Conservation (phyloP, 208 protist genomes). For the Crithidia fasciculata region DNA sequence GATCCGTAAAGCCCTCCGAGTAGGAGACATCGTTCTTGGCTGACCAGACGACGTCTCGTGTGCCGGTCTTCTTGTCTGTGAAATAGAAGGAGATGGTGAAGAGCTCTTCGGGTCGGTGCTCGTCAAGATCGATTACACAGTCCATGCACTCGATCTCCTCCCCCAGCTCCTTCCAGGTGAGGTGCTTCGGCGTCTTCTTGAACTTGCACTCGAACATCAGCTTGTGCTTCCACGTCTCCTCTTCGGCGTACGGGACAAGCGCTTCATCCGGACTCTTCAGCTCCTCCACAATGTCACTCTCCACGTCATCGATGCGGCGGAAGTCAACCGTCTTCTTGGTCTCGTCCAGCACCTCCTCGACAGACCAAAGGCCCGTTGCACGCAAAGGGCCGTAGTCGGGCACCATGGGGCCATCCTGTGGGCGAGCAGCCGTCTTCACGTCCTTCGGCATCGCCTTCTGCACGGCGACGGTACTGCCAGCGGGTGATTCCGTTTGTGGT, state of each 20-base stretch:
- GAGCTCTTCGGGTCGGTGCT: conserved; percentile 88
- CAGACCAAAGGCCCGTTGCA: conserved; percentile 75
- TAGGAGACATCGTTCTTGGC: conserved; percentile 84
- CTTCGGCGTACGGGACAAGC: conserved; percentile 75
- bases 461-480: background rate
- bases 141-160: conserved; percentile 92
- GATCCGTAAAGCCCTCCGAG: conserved; percentile 87
- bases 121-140: conserved; percentile 86
- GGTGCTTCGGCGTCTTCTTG: conserved; percentile 85
- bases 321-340: conserved; percentile 82
- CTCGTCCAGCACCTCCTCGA: conserved; percentile 79
- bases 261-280: conserved; percentile 65
- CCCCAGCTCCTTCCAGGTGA: conserved; percentile 88
- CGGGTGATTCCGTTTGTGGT: background rate
- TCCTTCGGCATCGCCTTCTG: background rate
- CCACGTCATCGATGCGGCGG: conserved; percentile 86
- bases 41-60: conserved; percentile 76
- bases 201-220: conserved; percentile 92
- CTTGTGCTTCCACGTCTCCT: conserved; percentile 88
- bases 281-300: conserved; percentile 81
- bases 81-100: conserved; percentile 90
- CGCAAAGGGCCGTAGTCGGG: conserved; percentile 83
- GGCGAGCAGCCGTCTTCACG: conserved; percentile 29
- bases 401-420: conserved; percentile 63
- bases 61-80: conserved; percentile 73